These are phyloP conservation scores for Fusarium udum DNA, from an alignment of 2,329 filamentous ascomycete genomes.

Conservation along the genomic window DNA sequence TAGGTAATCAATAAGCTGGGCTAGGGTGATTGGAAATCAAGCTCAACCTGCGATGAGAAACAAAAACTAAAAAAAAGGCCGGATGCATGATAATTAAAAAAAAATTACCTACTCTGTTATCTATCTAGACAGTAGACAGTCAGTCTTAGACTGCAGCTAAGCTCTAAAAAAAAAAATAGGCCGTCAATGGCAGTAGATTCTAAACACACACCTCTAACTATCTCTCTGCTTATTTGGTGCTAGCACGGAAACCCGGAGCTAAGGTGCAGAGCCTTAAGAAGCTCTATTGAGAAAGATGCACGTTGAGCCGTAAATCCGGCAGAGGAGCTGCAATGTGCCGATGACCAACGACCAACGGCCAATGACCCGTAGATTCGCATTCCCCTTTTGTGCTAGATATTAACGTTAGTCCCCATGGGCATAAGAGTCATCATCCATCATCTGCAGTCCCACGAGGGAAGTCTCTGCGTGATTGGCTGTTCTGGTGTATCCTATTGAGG, in stretches of 20 bases:
- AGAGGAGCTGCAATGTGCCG: constrained; percentile 14
- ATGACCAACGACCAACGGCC: constrained; percentile 21
- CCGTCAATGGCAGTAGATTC: not conserved
- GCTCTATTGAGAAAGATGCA: constrained; percentile 1
- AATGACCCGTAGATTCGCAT: not conserved
- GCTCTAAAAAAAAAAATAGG: not conserved
- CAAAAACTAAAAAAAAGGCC: not conserved
- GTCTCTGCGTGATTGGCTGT: constrained; percentile 7
- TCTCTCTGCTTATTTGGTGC: not conserved
- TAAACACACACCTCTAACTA: constrained; percentile 19
- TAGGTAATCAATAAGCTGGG: not conserved
- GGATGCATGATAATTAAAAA: not conserved
- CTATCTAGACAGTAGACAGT: not conserved
- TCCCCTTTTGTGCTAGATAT: not conserved
- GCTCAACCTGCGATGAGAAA: not conserved
- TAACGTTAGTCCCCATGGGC: constrained; percentile 5
- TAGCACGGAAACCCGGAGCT: constrained; percentile 21
- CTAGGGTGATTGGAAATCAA: constrained; percentile 29
- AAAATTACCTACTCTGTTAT: not conserved
- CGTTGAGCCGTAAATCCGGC: constrained; percentile 41
- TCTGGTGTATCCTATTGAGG: not conserved
- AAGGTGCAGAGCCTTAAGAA: constrained; percentile 9
- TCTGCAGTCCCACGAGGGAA: not conserved
- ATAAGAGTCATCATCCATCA: constrained; percentile 42
- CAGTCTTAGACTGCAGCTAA: not conserved